Evolutionary conservation across 2,329 filamentous ascomycete species (phyloP).

Genomic region (Botrytis porri): DNA sequence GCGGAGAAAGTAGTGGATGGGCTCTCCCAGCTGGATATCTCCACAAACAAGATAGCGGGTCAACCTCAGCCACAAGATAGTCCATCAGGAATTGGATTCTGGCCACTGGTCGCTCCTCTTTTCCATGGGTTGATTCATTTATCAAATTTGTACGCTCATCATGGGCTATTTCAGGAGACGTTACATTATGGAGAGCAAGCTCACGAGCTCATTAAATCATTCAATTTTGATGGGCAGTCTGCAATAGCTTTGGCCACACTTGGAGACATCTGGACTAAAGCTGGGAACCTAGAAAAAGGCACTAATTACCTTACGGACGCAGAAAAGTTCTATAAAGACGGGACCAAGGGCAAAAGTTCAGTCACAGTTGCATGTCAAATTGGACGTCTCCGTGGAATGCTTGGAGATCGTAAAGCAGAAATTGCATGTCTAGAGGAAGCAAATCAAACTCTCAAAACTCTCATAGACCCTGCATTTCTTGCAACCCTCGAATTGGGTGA

Average conservation of each 20-base stretch:
- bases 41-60: slow-evolving; percentile 42
- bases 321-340: slow-evolving; percentile 49
- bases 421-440: slow-evolving; percentile 48
- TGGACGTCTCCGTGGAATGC: slow-evolving; percentile 51
- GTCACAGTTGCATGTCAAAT: slow-evolving; percentile 53
- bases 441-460: slow-evolving; percentile 44
- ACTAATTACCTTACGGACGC: slow-evolving; percentile 53
- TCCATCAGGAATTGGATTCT: slow-evolving; percentile 66
- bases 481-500: slow-evolving; percentile 21
- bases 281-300: slow-evolving; percentile 58
- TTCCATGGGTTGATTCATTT: slow-evolving; percentile 70
- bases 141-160: slow-evolving; percentile 74
- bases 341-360: slow-evolving; percentile 45
- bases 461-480: slow-evolving; percentile 43
- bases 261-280: slow-evolving; percentile 54
- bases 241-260: slow-evolving; percentile 55
- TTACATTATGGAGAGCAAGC: slow-evolving; percentile 85
- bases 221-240: slow-evolving; percentile 41
- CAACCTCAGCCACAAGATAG: slow-evolving; percentile 35
- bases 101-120: slow-evolving; percentile 73
- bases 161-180: slow-evolving; percentile 85
- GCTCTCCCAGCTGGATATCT: slow-evolving; percentile 39
- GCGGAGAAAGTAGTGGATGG: slow-evolving; percentile 36
- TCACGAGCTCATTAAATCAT: slow-evolving; percentile 60
- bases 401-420: slow-evolving; percentile 48